Evolutionary conservation across 2,329 filamentous ascomycete species (phyloP).

Genomic region (Claviceps sp.): DNA sequence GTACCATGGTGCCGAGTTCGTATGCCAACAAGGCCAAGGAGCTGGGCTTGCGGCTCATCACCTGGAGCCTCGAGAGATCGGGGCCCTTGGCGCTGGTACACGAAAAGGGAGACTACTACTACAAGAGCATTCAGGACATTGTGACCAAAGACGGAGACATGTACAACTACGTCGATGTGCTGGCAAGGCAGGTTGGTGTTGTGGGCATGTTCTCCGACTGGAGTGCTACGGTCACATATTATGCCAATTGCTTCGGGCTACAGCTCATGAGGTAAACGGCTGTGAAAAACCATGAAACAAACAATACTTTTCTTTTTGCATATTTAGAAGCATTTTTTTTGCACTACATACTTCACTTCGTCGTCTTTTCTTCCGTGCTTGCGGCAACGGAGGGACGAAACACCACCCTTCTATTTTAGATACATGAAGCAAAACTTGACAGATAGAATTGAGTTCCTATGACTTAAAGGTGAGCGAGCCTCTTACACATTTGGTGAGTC

Average conservation of each 20-base stretch:
- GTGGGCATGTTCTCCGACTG: conserved; percentile 55
- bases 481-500: too few species aligned
- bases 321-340: too few species aligned
- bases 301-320: neutral
- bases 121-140: conserved; percentile 37
- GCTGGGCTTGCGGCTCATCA: conserved; percentile 50
- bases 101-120: conserved; percentile 39
- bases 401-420: too few species aligned
- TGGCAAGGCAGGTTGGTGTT: conserved; percentile 47
- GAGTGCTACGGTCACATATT: conserved; percentile 55
- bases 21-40: conserved; percentile 49
- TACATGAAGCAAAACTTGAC: too few species aligned
- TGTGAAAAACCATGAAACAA: neutral
- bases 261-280: neutral
- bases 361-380: too few species aligned
- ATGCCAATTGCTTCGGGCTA: conserved; percentile 52
- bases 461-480: too few species aligned
- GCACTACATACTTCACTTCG: too few species aligned
- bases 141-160: conserved; percentile 53
- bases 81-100: conserved; percentile 40
- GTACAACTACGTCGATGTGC: conserved; percentile 51
- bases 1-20: conserved; percentile 45
- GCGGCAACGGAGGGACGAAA: too few species aligned
- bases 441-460: too few species aligned
- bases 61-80: conserved; percentile 57